Evolutionary conservation across 768 basidiomycete species (phyloP), one percentile per base, ranked within the genome.

Genomic region (Pisolithus tinctorius): DNA sequence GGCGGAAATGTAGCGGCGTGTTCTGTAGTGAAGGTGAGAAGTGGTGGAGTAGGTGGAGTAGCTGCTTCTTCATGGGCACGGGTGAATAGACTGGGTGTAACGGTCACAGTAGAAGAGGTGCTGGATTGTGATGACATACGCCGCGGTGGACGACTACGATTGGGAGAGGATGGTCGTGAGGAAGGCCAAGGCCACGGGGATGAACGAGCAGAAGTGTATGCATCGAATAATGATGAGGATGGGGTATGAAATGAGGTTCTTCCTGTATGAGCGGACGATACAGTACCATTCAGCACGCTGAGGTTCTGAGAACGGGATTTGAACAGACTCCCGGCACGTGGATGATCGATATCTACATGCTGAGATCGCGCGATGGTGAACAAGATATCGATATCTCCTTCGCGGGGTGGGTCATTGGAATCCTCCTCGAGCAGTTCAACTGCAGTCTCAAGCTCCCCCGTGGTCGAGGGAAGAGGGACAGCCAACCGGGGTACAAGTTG

Each of bases 161-260:
- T 52, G 40, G 63, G 57, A 50, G 59, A 62, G 45, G 63, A 60
- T 47, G 71, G 60, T 8, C 55, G 56, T 9, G 64, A 65, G 4
- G 60, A 61, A 13, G 68, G 67, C 1, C 55, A 58, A 0, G 78
- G 72, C 48, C 74, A 71, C 0, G 82, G 82, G 2, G 84, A 83
- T 4, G 79, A 79, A 9, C 78, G 75, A 3, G 85, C 83, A 6
- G 83, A 80, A 17, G 79, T 74, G 54, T 72, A 86, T 3, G 63
- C 57, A 61, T 88, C 83, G 56, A 80, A 84, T 40, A 88, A 55
- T n/a, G 86, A 88, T 0, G 88, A 90, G 0, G 83, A 80, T 6
- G 89, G 87, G 0, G 89, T 91, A 64, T 88, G 84, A 65, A 84
- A 91, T 39, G 82, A 72, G 1, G 84, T 81, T 3, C 80, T 61